These are phyloP conservation scores for Pluteus cervinus DNA, from an alignment of 768 basidiomycete genomes.

Conservation along the genomic window DNA sequence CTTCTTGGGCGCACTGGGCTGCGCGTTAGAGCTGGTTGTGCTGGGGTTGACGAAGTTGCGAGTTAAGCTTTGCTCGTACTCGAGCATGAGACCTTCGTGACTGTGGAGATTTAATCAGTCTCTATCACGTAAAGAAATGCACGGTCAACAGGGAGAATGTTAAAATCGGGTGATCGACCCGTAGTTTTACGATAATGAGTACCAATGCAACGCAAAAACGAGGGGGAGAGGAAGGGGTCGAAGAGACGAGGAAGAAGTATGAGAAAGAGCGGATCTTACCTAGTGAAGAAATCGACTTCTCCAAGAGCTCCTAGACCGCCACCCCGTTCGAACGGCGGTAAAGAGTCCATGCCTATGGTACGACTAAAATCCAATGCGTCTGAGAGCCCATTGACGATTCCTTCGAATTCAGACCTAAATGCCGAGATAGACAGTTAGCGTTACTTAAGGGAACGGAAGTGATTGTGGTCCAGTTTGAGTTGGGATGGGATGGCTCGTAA, in stretches of 20 bases:
- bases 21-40: slow-evolving; percentile 10
- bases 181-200: too few species aligned
- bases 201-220: slow-evolving; percentile 1
- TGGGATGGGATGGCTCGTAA: too few species aligned
- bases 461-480: too few species aligned
- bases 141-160: too few species aligned
- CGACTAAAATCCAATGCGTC: slow-evolving; percentile 92
- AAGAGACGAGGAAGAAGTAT: slow-evolving; percentile 3
- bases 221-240: background rate
- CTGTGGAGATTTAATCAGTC: slow-evolving; percentile 32
- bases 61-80: slow-evolving; percentile 90
- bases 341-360: slow-evolving; percentile 74
- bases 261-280: slow-evolving; percentile 33
- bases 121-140: too few species aligned
- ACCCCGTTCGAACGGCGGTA: slow-evolving; percentile 60
- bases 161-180: too few species aligned
- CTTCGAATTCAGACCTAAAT: slow-evolving; percentile 72
- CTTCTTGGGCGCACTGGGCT: slow-evolving; percentile 13
- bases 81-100: slow-evolving; percentile 90
- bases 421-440: slow-evolving; percentile 4
- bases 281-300: slow-evolving; percentile 92
- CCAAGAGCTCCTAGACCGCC: slow-evolving; percentile 68
- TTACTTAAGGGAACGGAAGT: background rate
- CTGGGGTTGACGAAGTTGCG: slow-evolving; percentile 48
- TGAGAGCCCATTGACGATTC: slow-evolving; percentile 75